Evolutionary conservation across 2,329 filamentous ascomycete species (phyloP), one percentile per base, ranked within the genome.

Genomic region (Fusarium dlaminii): DNA sequence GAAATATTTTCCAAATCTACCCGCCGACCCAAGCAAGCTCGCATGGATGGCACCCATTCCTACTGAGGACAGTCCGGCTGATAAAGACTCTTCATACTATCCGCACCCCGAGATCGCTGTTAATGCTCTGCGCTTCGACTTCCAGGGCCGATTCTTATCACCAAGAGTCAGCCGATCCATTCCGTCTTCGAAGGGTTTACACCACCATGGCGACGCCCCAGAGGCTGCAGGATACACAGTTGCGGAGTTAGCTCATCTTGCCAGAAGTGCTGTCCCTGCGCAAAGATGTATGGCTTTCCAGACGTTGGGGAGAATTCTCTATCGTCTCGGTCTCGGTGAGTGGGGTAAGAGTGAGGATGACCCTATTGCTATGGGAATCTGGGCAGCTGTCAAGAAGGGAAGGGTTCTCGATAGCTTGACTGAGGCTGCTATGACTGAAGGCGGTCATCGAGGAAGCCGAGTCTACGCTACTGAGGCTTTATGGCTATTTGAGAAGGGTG

Each of bases 201-300:
- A 99, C 82, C 96, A 99, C 82, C 96, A 99, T 81, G 95, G 93
- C 72, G 91, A 95, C 66, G 95, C 96, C 4, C 96, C 96, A 22
- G 94, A 97, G 82, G 94, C 95, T 3, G 96, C 96, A 0, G 96
- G 96, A 0, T 99, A 99, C 83, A 98, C 96, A 0, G 89, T 99
- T 36, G 90, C 91, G 1, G 96, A 99, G 82, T 87, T 99, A 3
- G 92, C 94, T 3, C 90, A 92, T 37, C 87, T 98, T 5, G 91
- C 94, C 9, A 89, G 96, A 39, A 97, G 94, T 63, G 90, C 91
- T 0, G 94, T 98, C 27, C 90, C 96, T 0, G 92, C 93, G 2
- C 96, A 99, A 84, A 86, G 96, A 17, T 98, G 96, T 79, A 89
- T 98, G 70, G 94, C 96, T 0, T 98, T 94, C 82, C 96, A 98